Evolutionary conservation across 164 flowering plant genomes (phyloP).

Genomic region (Berberis thunbergii): DNA sequence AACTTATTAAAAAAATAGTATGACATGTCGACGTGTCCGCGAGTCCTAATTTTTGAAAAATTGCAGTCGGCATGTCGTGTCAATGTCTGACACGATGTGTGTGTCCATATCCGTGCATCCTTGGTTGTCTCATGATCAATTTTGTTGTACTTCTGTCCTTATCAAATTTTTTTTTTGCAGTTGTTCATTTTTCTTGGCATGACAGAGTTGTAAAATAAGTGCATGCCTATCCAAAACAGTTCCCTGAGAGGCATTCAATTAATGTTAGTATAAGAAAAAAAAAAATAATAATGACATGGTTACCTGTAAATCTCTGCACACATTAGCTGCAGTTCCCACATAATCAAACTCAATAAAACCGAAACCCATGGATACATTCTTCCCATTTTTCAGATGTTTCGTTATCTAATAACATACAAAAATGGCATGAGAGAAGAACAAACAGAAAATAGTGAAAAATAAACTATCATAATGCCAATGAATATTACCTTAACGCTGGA

Average conservation of each 20-base stretch:
- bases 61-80: too few relatives aligned
- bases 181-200: constrained; percentile 50
- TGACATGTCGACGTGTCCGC: too few relatives aligned
- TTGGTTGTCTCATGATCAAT: constrained; percentile 42
- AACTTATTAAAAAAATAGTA: too few relatives aligned
- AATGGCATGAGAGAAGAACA: constrained; percentile 2
- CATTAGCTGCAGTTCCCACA: constrained; percentile 60
- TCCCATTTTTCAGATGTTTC: constrained; percentile 81
- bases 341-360: constrained; percentile 92
- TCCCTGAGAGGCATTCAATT: constrained; percentile 34
- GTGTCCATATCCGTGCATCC: too few relatives aligned
- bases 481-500: constrained; percentile 65
- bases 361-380: constrained; percentile 81
- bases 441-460: neutral
- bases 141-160: constrained; percentile 75
- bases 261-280: too few relatives aligned
- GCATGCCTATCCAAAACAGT: constrained; percentile 92
- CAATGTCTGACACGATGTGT: too few relatives aligned
- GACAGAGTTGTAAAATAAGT: constrained; percentile 75
- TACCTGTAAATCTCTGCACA: constrained; percentile 17
- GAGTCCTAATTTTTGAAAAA: too few relatives aligned
- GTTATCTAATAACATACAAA: constrained; percentile 40
- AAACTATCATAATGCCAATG: neutral
- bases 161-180: constrained; percentile 29
- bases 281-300: too few relatives aligned